Conservation (phyloP, 2,329 filamentous ascomycete species). For the Chaetomiaceae sp. region DNA sequence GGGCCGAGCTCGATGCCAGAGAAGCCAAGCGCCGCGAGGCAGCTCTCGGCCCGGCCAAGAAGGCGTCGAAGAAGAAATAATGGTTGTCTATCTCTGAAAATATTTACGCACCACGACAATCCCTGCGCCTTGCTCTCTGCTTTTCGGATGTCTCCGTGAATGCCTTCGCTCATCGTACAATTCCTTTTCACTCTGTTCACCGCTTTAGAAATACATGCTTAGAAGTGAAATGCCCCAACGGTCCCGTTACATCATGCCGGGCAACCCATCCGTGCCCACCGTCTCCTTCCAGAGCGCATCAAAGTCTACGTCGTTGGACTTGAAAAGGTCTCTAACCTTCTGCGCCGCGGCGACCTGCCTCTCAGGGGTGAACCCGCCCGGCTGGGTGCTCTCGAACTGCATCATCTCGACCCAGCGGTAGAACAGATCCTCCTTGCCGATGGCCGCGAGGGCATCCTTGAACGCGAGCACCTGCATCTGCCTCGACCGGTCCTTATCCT, state of each 20-base stretch:
- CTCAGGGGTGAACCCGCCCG: conserved; percentile 72
- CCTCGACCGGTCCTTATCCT: conserved; percentile 55
- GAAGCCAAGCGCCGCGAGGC: conserved; percentile 54
- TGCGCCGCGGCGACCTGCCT: conserved; percentile 66
- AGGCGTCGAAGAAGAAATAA: conserved; percentile 39
- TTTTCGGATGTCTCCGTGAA: too few relatives aligned
- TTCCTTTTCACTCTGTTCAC: too few relatives aligned
- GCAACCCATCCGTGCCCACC: conserved; percentile 38
- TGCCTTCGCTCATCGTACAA: neutral
- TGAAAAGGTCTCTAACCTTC: conserved; percentile 72
- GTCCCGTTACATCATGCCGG: conserved; percentile 25
- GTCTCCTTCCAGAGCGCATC: conserved; percentile 70
- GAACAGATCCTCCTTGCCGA: conserved; percentile 86
- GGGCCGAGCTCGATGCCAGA: conserved; percentile 48
- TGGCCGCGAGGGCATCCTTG: conserved; percentile 64
- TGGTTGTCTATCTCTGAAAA: neutral
- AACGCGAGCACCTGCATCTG: conserved; percentile 75
- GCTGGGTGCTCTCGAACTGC: conserved; percentile 76
- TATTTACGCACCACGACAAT: too few relatives aligned
- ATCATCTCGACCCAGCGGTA: conserved; percentile 91
- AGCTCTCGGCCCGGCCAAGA: conserved; percentile 42
- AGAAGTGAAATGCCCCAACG: neutral
- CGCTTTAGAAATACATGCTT: neutral
- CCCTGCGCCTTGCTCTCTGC: too few relatives aligned
- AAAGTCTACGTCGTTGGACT: conserved; percentile 72